Conservation (phyloP, 805 yeast genomes). For the Kazachstania kunashirensis region DNA sequence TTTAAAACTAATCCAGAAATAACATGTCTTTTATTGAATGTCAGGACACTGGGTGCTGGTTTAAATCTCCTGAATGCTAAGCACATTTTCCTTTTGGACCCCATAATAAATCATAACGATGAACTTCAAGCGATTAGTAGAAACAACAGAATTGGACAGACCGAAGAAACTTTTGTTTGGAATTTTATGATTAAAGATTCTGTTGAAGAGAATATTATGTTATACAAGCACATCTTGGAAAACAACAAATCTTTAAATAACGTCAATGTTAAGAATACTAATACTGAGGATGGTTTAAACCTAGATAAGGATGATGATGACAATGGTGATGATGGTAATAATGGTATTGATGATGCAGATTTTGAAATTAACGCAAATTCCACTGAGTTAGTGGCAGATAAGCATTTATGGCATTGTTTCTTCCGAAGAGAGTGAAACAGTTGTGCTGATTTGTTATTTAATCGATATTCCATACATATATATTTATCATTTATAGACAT, state of each 20-base stretch:
- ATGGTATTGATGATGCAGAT: constrained; percentile 13
- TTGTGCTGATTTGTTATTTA: background rate
- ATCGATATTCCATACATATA: too few species aligned
- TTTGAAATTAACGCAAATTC: constrained; percentile 21
- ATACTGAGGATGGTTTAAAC: background rate
- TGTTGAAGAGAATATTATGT: constrained; percentile 79
- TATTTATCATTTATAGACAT: constrained; percentile 1
- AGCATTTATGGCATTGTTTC: constrained; percentile 27
- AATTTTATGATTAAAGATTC: constrained; percentile 75
- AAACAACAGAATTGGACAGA: constrained; percentile 88
- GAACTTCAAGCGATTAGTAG: constrained; percentile 90
- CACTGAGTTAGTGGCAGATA: constrained; percentile 21
- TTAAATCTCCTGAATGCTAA: constrained; percentile 84
- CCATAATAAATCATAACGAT: constrained; percentile 75
- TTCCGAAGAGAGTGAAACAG: constrained; percentile 6
- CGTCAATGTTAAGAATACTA: too few species aligned
- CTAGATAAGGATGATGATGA: background rate
- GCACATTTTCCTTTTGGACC: constrained; percentile 88
- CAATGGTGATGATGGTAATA: constrained; percentile 1
- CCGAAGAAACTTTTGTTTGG: constrained; percentile 77
- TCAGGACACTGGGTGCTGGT: constrained; percentile 84
- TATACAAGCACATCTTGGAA: constrained; percentile 24
- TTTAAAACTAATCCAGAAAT: constrained; percentile 52
- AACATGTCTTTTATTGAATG: constrained; percentile 81
- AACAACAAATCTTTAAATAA: constrained; percentile 11